Conservation (phyloP, 1,139 yeast species). For the Debaryomyces fabryi region DNA sequence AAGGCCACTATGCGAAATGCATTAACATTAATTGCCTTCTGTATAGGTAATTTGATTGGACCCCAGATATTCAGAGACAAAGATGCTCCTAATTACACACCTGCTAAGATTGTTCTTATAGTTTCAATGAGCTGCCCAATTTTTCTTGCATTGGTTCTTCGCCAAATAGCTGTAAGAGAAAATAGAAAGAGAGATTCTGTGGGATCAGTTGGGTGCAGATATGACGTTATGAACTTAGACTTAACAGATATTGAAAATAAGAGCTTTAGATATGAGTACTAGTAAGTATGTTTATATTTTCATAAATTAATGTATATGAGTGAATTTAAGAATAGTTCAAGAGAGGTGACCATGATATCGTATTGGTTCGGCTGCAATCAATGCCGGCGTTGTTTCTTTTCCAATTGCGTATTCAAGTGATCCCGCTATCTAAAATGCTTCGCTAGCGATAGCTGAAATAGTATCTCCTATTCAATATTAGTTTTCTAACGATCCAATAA, state of each 20-base stretch:
- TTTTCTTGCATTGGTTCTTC: slow-evolving; percentile 2
- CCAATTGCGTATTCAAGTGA: too few species aligned
- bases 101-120: slow-evolving; percentile 14
- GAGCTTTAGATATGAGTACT: slow-evolving; percentile 14
- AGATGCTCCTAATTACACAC: slow-evolving; percentile 17
- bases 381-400: too few species aligned
- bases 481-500: too few species aligned
- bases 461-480: too few species aligned
- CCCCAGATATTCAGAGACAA: slow-evolving; percentile 30
- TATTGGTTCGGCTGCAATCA: too few species aligned
- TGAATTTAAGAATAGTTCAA: too few species aligned
- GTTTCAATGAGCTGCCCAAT: slow-evolving; percentile 9
- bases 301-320: too few species aligned
- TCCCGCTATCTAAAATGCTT: too few species aligned
- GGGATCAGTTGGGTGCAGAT: not conserved
- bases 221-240: slow-evolving; percentile 4
- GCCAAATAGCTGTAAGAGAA: not conserved
- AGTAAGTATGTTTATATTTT: not conserved
- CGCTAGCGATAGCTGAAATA: too few species aligned
- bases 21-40: slow-evolving; percentile 20
- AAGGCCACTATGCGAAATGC: too few species aligned
- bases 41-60: slow-evolving; percentile 33
- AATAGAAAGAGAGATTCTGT: not conserved
- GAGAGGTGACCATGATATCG: too few species aligned
- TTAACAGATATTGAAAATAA: slow-evolving; percentile 17